phyloP scores from a whole-genome alignment of 2,329 filamentous ascomycete genomes.

The Penicillium sp. region DNA sequence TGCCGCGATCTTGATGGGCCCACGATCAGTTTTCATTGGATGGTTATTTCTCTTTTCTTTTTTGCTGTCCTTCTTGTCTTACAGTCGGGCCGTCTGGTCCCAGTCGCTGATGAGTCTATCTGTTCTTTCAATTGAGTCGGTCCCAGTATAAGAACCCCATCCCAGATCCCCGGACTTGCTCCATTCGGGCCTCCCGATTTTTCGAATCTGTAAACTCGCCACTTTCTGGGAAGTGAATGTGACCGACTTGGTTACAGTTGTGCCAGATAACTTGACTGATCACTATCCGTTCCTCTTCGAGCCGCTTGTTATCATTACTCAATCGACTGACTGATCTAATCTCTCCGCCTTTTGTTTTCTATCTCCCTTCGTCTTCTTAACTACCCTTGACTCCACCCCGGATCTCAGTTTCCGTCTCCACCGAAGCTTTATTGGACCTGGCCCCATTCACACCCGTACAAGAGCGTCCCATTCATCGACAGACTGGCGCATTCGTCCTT shows the following conservation, averaged over 20 bases:
- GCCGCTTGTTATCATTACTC: slow-evolving; percentile 21
- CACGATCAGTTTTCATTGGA: slow-evolving; percentile 5
- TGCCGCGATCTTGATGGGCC: slow-evolving; percentile 6
- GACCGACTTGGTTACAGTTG: slow-evolving; percentile 16
- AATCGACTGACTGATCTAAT: slow-evolving; percentile 24
- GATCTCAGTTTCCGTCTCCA: slow-evolving; percentile 23
- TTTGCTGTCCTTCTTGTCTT: slow-evolving; percentile 6
- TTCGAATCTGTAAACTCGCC: background rate
- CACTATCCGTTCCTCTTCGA: slow-evolving; percentile 6
- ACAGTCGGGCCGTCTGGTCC: background rate
- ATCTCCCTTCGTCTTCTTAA: background rate
- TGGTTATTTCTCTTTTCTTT: slow-evolving; percentile 1
- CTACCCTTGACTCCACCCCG: slow-evolving; percentile 10
- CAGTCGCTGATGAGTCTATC: background rate
- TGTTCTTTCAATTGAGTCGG: background rate
- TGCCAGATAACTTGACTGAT: background rate
- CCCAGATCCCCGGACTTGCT: slow-evolving; percentile 19
- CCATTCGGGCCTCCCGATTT: slow-evolving; percentile 13
- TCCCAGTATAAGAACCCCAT: slow-evolving; percentile 9
- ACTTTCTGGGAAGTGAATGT: background rate
- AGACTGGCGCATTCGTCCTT: background rate
- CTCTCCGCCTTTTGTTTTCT: background rate
- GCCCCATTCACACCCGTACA: background rate
- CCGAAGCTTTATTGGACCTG: slow-evolving; percentile 13
- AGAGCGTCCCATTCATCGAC: background rate